Conservation (phyloP, 495 filamentous ascomycete genomes). For the Lentithecium fluviatile region DNA sequence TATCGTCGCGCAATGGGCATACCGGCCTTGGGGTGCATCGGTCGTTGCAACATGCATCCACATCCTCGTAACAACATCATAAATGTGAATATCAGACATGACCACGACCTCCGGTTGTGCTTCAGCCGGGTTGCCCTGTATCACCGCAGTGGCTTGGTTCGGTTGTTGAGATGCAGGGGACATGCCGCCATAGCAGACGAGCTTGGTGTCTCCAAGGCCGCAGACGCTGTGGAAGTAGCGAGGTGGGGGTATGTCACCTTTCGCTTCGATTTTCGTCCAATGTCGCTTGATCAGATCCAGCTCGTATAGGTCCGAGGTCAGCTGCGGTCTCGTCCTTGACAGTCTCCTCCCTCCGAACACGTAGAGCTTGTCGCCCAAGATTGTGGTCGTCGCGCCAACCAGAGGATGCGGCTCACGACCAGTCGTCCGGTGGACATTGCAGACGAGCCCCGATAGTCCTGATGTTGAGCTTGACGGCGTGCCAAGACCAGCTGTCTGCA, state of each 20-base stretch:
- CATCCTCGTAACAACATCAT: conserved; percentile 76
- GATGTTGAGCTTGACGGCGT: conserved; percentile 38
- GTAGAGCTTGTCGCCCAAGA: conserved; percentile 90
- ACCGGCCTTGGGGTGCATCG: conserved; percentile 87
- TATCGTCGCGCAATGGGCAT: conserved; percentile 94
- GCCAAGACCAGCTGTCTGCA: conserved; percentile 36
- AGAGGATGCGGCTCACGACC: conserved; percentile 86
- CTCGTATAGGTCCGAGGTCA: conserved; percentile 89
- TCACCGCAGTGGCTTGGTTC: conserved; percentile 40
- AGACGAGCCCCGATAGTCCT: conserved; percentile 82
- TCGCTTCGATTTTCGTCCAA: conserved; percentile 84
- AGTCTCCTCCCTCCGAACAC: conserved; percentile 91
- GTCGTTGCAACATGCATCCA: conserved; percentile 82
- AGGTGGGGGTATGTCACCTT: conserved; percentile 81
- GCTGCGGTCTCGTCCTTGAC: conserved; percentile 73
- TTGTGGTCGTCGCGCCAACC: conserved; percentile 92
- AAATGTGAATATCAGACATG: conserved; percentile 97
- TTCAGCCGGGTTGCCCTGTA: conserved; percentile 52
- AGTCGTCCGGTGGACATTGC: conserved; percentile 89
- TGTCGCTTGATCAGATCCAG: conserved; percentile 86
- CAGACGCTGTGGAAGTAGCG: conserved; percentile 97
- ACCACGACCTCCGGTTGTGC: conserved; percentile 86
- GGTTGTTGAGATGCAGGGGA: conserved; percentile 64
- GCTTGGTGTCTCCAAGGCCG: conserved; percentile 85
- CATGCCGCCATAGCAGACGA: conserved; percentile 98